phyloP scores from a whole-genome alignment of 2,329 filamentous ascomycete genomes.

The Raffaelea albimanens region DNA sequence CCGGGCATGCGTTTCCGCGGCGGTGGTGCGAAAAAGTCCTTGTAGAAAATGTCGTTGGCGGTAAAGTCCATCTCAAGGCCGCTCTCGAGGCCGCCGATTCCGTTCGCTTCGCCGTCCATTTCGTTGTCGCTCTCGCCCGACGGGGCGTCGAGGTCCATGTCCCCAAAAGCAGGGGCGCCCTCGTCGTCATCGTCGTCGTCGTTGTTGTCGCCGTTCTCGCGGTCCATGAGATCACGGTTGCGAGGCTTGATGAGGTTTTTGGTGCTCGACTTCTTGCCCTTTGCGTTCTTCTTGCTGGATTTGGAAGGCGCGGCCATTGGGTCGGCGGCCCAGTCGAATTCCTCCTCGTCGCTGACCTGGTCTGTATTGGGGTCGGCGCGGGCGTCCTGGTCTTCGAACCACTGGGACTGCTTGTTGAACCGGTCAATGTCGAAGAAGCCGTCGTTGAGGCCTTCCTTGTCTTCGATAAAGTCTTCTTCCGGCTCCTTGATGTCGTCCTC shows the following conservation, averaged over 20 bases:
- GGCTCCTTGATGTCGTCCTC: constrained; percentile 41
- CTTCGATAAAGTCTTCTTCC: constrained; percentile 52
- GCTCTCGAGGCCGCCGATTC: constrained; percentile 38
- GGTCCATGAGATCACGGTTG: constrained; percentile 15
- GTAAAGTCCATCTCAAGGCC: constrained; percentile 39
- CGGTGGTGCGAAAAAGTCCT: constrained; percentile 87
- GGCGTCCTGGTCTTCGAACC: constrained; percentile 77
- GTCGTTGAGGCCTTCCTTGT: constrained; percentile 83
- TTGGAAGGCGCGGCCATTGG: constrained; percentile 42
- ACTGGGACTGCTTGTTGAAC: constrained; percentile 90
- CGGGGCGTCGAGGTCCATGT: constrained; percentile 64
- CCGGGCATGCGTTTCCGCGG: constrained; percentile 57
- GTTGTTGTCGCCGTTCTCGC: constrained; percentile 18
- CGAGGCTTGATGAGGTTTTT: constrained; percentile 10
- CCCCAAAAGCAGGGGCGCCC: constrained; percentile 69
- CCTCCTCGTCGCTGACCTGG: constrained; percentile 67
- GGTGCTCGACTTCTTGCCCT: constrained; percentile 15
- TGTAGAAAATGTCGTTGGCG: constrained; percentile 82
- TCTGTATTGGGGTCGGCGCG: constrained; percentile 67
- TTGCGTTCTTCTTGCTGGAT: constrained; percentile 19
- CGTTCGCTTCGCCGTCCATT: constrained; percentile 41
- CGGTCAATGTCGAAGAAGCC: constrained; percentile 97
- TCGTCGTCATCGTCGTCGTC: constrained; percentile 40
- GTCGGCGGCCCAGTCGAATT: constrained; percentile 74
- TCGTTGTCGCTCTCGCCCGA: constrained; percentile 62